Evolutionary conservation across 2,329 filamentous ascomycete species (phyloP), one percentile per base, ranked within the genome.

Genomic region (Lasiodiplodia hormozganensis): DNA sequence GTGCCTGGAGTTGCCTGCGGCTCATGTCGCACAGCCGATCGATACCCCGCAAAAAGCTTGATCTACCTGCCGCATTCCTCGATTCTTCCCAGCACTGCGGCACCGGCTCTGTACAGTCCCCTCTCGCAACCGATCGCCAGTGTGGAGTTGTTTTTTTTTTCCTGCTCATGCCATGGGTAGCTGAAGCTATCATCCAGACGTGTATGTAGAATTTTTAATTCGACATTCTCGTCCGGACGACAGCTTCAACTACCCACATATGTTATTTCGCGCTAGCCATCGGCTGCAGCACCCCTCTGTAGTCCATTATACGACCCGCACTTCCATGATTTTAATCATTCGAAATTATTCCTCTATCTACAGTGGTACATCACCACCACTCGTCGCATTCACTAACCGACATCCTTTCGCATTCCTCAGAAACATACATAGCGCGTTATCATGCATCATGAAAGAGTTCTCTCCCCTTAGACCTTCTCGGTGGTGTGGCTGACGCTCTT

Each of bases 401-500:
- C 11, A 16, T n/a, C 21, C 31, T 21, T 16, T 7, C 7, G 21
- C 31, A 25, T 36, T 64, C 23, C 60, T 52, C 28, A 28, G 5
- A 28, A 34, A 34, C 31, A 34, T 34, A 34, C 31, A 34, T 2
- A 34, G 58, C 21, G 43, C 25, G 11, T 62, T n/a, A 11, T 47
- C 18, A 21, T 21, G n/a, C 2, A 62, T 25, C 25, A 18, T 21
- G 10, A 49, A 51, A 21, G 12, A 51, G 51, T 23, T 34, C 40
- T 21, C 23, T 23, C 21, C 3, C 5, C 47, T 7, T 28, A 52
- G 18, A 64, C 47, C 47, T 64, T 64, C 31, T 64, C 60, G 25
- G 47, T 52, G 4, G 38, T 52, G 40, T 76, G 75, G 66, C 73
- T 72, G 34, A 76, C 72, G 67, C 76, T 77, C 73, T 71, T 76